These are phyloP conservation scores for Gardenia jasminoides DNA, from an alignment of 257 asterid genomes.

Conservation along the genomic window DNA sequence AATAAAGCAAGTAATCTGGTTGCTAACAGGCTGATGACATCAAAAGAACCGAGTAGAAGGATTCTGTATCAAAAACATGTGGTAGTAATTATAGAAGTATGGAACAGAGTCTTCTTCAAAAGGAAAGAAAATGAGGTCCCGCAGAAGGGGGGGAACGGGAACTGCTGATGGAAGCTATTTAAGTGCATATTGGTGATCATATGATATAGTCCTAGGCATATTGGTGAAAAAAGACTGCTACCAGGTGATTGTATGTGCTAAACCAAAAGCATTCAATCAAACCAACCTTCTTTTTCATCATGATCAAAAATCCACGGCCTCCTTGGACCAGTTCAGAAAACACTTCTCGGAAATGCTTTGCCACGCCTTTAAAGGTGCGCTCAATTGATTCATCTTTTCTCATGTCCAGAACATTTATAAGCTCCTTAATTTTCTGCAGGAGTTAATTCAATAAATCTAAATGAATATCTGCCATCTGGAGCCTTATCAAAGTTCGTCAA, in stretches of 20 bases:
- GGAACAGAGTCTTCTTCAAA: neutral
- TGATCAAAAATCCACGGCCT: constrained; percentile 86
- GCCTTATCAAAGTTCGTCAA: constrained; percentile 8
- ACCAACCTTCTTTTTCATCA: constrained; percentile 97
- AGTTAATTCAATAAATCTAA: constrained; percentile 14
- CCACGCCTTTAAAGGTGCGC: constrained; percentile 97
- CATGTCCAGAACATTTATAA: constrained; percentile 88
- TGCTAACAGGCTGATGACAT: neutral
- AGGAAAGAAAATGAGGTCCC: too few species aligned
- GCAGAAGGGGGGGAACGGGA: too few species aligned
- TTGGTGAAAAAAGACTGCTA: too few species aligned
- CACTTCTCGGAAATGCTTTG: constrained; percentile 94
- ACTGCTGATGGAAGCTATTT: neutral
- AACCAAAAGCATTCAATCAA: constrained; percentile 18
- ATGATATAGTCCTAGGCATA: neutral
- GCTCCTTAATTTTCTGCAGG: constrained; percentile 93
- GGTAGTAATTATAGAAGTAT: neutral
- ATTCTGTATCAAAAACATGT: neutral
- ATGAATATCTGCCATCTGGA: constrained; percentile 11
- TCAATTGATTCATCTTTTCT: constrained; percentile 99
- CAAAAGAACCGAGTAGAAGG: neutral
- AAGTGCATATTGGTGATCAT: neutral
- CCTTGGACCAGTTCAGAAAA: constrained; percentile 98
- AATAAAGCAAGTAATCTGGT: neutral
- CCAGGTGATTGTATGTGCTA: neutral